Base-by-base conservation (phyloP, 805 yeast genomes). In the Debaryomyces maramus region DNA sequence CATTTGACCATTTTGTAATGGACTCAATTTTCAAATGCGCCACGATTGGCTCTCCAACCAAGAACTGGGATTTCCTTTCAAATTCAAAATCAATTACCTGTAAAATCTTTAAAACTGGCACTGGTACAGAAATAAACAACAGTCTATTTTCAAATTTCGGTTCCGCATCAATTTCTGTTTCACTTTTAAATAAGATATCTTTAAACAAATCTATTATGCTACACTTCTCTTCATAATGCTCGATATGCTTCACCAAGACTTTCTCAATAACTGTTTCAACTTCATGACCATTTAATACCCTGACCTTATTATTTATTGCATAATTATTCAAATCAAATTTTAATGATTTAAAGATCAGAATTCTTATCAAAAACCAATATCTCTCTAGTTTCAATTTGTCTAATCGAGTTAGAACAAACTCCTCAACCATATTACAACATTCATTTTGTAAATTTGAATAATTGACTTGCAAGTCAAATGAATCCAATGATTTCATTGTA, bases 1-100 rank as follows among this genome's bases (percentile, higher is more conserved):
- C 43, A 16, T 39, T 32, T 3, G 46, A 54, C 85, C 85, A 80
- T 34, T 60, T 61, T 0, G 72, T 62, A 3, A 61, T 51, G 0
- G 84, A 70, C 5, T 63, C 57, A 3, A 87, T 58, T 0, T 45
- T 48, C 17, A 85, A 55, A 6, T 48, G 53, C 2, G 73, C 68
- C 0, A 56, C 44, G n/a, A 87, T 75, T 1, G 85, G 80, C 36
- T 78, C 81, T 2, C 93, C 93, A 1, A 85, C 80, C 7, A 73
- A 55, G 45, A 72, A 79, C 35, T 74, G 79, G 7, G 64, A 46
- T 22, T 65, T 60, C 29, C 60, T 57, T 3, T 63, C 63, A 44
- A 63, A 73, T 1, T 60, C 45, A 42, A 71, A 69, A 40, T 78
- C 80, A 6, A 81, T 74, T 6, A 75, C 70, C 48, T 84, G 89